phyloP scores from a whole-genome alignment of 768 basidiomycete genomes.

The Auricularia sp. region DNA sequence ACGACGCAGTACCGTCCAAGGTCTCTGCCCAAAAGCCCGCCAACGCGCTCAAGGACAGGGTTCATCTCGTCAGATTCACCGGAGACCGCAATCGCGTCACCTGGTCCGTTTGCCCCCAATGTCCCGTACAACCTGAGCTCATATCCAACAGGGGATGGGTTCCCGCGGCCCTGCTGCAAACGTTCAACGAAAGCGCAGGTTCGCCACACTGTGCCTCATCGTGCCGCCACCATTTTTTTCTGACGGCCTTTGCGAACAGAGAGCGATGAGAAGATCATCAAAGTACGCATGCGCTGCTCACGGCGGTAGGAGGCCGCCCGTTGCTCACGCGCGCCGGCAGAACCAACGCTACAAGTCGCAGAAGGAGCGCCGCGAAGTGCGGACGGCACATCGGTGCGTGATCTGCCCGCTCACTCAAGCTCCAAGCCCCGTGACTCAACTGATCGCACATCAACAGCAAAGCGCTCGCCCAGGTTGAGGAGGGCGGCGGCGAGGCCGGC shows the following conservation, averaged over 20 bases:
- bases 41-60: not conserved
- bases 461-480: not conserved
- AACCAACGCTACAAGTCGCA: not conserved
- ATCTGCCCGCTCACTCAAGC: not conserved
- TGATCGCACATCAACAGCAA: not conserved
- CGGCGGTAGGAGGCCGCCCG: not conserved
- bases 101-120: not conserved
- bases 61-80: not conserved
- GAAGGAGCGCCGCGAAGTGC: not conserved
- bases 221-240: not conserved
- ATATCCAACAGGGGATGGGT: not conserved
- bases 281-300: not conserved
- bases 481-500: not conserved
- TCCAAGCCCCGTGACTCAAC: not conserved
- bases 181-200: constrained; percentile 1
- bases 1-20: not conserved
- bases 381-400: not conserved
- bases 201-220: not conserved
- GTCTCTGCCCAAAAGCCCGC: not conserved
- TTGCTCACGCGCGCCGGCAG: not conserved
- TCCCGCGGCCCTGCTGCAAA: not conserved
- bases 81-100: not conserved
- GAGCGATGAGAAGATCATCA: not conserved
- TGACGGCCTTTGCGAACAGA: not conserved
- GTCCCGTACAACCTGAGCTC: not conserved